Percentiles rank a stretch among this genome's conserved stretches.
Evolutionary conservation across 2,329 filamentous ascomycete species (phyloP).

Genomic region (Aspergillus hiratsukae): DNA sequence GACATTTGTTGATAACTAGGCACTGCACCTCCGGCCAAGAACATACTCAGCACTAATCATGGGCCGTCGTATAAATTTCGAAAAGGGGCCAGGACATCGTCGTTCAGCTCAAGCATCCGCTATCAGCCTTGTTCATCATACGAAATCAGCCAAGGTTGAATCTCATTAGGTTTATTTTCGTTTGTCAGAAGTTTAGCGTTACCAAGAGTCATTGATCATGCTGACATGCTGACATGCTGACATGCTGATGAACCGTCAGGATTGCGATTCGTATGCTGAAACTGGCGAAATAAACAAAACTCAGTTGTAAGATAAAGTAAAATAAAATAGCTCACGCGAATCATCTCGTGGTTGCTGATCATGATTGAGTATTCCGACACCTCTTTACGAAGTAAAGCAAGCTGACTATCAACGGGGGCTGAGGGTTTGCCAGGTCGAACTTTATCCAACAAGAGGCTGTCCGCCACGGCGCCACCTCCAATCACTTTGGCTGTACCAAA

Average conservation of each 20-base stretch:
- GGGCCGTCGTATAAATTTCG: too few relatives aligned
- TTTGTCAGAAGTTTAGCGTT: not conserved
- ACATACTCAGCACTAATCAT: not conserved
- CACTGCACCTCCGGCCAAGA: too few relatives aligned
- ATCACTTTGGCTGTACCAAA: constrained; percentile 11
- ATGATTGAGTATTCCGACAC: not conserved
- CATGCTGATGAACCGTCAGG: too few relatives aligned
- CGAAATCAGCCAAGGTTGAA: not conserved
- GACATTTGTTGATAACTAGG: not conserved
- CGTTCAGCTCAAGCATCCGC: not conserved
- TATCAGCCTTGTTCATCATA: not conserved
- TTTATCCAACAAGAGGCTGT: not conserved
- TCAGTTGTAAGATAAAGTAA: not conserved
- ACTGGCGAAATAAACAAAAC: not conserved
- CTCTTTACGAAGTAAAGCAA: too few relatives aligned
- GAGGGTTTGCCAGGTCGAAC: not conserved
- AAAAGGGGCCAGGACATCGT: too few relatives aligned
- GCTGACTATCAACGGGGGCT: not conserved
- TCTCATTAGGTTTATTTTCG: not conserved
- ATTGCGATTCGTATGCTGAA: not conserved
- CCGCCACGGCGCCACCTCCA: not conserved
- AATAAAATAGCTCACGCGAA: not conserved
- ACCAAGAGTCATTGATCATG: not conserved
- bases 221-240: not conserved
- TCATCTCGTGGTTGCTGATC: not conserved